phyloP scores from a whole-genome alignment of 305 asterid genomes.

The Fraxinus floribunda region DNA sequence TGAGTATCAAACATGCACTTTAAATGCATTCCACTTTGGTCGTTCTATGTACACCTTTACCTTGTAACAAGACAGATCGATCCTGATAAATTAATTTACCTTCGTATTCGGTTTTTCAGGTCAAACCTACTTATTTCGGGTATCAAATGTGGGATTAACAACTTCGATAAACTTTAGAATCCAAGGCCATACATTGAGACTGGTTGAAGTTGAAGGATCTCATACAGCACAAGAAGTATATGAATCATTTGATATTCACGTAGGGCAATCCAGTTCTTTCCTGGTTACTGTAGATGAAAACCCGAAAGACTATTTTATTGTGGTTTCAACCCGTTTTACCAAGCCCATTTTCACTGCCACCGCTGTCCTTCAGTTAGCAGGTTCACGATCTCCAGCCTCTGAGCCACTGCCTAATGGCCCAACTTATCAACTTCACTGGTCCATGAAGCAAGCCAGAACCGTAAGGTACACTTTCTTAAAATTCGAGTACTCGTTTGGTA shows the following conservation, averaged over 20 bases:
- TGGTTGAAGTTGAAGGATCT: conserved; percentile 80
- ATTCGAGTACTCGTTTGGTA: background rate
- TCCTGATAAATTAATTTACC: background rate
- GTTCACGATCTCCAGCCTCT: conserved; percentile 41
- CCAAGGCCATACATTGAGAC: conserved; percentile 54
- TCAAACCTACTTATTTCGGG: conserved; percentile 55
- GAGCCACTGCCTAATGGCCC: conserved; percentile 51
- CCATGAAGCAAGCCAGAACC: conserved; percentile 77
- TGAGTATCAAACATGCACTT: background rate
- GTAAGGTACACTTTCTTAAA: conserved; percentile 36
- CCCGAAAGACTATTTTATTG: conserved; percentile 45
- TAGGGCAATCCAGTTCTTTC: conserved; percentile 72
- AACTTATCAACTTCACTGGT: conserved; percentile 54
- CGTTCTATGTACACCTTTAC: background rate
- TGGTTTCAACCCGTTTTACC: conserved; percentile 65
- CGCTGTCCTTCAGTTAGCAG: conserved; percentile 50
- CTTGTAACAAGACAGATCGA: background rate
- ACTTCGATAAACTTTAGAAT: conserved; percentile 71
- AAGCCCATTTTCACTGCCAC: conserved; percentile 50
- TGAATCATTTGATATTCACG: conserved; percentile 69
- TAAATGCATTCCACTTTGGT: background rate
- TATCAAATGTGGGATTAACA: conserved; percentile 62
- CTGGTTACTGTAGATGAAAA: conserved; percentile 38
- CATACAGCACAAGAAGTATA: conserved; percentile 63
- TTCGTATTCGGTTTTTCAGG: conserved; percentile 37